phyloP scores from a whole-genome alignment of 1,284 basidiomycete genomes.

The Papiliotrema flavescens region DNA sequence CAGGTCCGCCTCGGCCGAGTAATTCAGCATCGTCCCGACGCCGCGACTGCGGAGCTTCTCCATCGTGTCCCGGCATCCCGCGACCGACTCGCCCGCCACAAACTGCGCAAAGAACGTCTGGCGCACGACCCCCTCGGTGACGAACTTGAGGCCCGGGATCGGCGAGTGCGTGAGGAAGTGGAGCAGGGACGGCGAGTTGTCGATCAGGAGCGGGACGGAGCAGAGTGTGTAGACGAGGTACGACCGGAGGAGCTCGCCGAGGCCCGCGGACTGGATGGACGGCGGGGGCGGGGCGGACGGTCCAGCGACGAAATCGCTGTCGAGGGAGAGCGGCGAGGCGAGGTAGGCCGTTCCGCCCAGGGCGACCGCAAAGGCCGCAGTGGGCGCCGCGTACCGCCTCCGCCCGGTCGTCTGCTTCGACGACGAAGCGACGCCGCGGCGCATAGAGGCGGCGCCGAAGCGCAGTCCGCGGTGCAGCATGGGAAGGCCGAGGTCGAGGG shows the following conservation, averaged over 20 bases:
- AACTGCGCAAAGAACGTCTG: constrained; percentile 81
- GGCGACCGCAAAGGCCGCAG: not conserved
- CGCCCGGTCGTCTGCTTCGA: no score
- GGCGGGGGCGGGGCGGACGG: not conserved
- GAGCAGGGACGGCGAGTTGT: constrained; percentile 70
- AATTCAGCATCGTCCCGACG: constrained; percentile 75
- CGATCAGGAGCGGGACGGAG: constrained; percentile 71
- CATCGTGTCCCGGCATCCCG: constrained; percentile 64
- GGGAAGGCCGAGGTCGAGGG: not conserved
- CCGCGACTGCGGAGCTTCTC: constrained; percentile 61
- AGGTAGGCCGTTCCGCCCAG: constrained; percentile 1
- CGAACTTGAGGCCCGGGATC: constrained; percentile 62
- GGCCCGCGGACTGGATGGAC: not conserved
- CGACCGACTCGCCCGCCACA: constrained; percentile 79
- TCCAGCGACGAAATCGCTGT: not conserved
- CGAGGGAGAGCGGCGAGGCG: constrained; percentile 1
- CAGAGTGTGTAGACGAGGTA: constrained; percentile 79
- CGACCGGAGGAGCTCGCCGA: constrained; percentile 55
- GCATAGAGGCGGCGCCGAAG: not conserved
- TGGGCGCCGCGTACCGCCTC: not conserved
- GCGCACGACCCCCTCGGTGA: constrained; percentile 69
- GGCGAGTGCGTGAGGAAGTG: constrained; percentile 54
- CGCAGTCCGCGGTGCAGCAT: not conserved
- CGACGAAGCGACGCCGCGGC: not conserved
- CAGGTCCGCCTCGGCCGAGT: constrained; percentile 79